Conservation (phyloP, 73 alveolate genomes). For the Symbiodinium natans region DNA sequence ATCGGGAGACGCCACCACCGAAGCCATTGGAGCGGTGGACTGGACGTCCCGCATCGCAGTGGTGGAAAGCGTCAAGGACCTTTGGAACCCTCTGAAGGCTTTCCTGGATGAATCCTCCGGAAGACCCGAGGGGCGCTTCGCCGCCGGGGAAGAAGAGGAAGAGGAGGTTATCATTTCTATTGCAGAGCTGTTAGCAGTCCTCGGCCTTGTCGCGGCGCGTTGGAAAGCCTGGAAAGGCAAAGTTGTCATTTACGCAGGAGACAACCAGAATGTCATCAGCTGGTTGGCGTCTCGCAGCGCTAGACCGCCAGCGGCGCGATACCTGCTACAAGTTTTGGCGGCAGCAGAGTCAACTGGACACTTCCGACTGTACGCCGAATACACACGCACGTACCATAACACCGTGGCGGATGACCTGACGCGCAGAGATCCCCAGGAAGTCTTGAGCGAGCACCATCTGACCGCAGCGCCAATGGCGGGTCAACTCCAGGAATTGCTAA, state of each 20-base stretch:
- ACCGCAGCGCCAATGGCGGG: background rate
- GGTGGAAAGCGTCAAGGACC: background rate
- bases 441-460: background rate
- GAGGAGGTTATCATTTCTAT: background rate
- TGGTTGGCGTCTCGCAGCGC: background rate
- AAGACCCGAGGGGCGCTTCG: background rate
- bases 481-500: background rate
- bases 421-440: background rate
- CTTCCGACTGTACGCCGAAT: background rate
- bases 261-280: background rate
- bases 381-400: constrained; percentile 32
- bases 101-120: background rate
- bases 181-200: background rate
- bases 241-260: constrained; percentile 36
- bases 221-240: background rate
- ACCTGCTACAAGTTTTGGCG: background rate
- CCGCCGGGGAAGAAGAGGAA: background rate
- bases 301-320: background rate
- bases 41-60: background rate
- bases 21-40: constrained; percentile 18
- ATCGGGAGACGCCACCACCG: constrained; percentile 1
- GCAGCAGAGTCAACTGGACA: background rate
- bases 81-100: background rate
- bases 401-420: background rate
- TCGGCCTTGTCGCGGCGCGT: background rate